phyloP scores from a whole-genome alignment of 1,284 basidiomycete genomes.

The Trichosporon sp. region DNA sequence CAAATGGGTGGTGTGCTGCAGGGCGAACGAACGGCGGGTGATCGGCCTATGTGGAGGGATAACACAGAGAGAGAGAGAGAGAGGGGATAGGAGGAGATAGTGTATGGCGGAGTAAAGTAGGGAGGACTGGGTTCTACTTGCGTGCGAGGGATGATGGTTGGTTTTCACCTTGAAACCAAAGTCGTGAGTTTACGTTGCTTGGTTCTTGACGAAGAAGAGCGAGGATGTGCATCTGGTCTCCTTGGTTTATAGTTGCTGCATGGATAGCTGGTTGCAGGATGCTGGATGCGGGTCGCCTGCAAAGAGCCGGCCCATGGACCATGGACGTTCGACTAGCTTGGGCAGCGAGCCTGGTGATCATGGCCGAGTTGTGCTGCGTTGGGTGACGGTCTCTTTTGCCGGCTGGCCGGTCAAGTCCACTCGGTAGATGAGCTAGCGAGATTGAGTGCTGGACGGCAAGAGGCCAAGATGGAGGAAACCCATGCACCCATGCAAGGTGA shows the following conservation, averaged over 20 bases:
- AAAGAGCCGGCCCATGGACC: not conserved
- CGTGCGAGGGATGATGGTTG: not conserved
- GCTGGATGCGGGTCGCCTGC: not conserved
- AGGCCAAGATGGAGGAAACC: not conserved
- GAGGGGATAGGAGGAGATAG: not conserved
- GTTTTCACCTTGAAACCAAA: not conserved
- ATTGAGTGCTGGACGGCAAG: constrained; percentile 4
- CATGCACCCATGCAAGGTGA: not conserved
- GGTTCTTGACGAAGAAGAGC: not conserved
- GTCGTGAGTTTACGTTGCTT: not conserved
- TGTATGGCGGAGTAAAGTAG: constrained; percentile 2
- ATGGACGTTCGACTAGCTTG: not conserved
- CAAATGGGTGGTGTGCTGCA: not conserved
- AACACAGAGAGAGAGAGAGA: not conserved
- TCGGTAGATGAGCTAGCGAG: constrained; percentile 8
- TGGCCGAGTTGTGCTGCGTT: constrained; percentile 9
- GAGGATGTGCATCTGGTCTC: not conserved
- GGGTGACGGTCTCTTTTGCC: too few species aligned
- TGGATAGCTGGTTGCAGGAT: not conserved
- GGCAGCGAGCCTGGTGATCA: not conserved
- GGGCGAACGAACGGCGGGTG: not conserved
- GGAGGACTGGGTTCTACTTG: not conserved
- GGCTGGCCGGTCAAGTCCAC: not conserved
- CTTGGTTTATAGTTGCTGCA: not conserved
- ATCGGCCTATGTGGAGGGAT: not conserved